A percentile compares a stretch with the other conserved stretches of the same genome.
Conservation (phyloP, 805 yeast species). For the Wickerhamiella nectarea region DNA sequence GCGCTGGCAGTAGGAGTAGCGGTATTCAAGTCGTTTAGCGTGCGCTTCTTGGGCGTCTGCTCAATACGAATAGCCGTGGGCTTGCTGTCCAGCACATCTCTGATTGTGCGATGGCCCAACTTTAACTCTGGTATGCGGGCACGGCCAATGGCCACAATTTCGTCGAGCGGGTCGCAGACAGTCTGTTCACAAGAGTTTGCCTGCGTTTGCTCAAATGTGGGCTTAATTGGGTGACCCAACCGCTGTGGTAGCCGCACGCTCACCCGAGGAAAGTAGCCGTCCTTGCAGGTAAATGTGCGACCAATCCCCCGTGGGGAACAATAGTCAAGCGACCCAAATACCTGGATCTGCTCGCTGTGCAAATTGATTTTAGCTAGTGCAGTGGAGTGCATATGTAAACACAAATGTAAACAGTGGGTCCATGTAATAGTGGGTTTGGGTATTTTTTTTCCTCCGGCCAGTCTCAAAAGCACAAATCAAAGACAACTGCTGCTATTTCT, state of each 20-base stretch:
- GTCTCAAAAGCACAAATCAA: neutral
- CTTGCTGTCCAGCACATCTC: slow-evolving; percentile 1
- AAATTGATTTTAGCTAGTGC: slow-evolving; percentile 16
- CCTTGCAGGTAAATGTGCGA: slow-evolving; percentile 19
- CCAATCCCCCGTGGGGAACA: slow-evolving; percentile 14
- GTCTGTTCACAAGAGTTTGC: slow-evolving; percentile 3
- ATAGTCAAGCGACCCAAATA: slow-evolving; percentile 23
- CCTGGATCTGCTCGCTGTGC: slow-evolving; percentile 18
- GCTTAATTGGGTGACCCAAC: slow-evolving; percentile 17
- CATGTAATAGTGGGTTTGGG: neutral
- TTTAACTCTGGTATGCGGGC: slow-evolving; percentile 9
- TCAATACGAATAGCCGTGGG: neutral
- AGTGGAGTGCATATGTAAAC: neutral
- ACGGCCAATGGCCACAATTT: slow-evolving; percentile 10
- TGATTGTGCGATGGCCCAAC: slow-evolving; percentile 7
- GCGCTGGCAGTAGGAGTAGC: slow-evolving; percentile 7
- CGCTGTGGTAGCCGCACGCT: slow-evolving; percentile 17
- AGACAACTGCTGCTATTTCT: no score
- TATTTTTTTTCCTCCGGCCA: neutral
- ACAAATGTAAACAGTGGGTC: neutral
- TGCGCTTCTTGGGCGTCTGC: slow-evolving; percentile 11
- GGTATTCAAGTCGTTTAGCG: slow-evolving; percentile 9
- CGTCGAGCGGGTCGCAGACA: slow-evolving; percentile 11
- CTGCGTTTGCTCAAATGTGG: slow-evolving; percentile 25
- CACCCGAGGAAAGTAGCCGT: slow-evolving; percentile 18